These are phyloP conservation scores for Fusarium anguioides DNA, from an alignment of 2,329 filamentous ascomycete genomes.

Conservation along the genomic window DNA sequence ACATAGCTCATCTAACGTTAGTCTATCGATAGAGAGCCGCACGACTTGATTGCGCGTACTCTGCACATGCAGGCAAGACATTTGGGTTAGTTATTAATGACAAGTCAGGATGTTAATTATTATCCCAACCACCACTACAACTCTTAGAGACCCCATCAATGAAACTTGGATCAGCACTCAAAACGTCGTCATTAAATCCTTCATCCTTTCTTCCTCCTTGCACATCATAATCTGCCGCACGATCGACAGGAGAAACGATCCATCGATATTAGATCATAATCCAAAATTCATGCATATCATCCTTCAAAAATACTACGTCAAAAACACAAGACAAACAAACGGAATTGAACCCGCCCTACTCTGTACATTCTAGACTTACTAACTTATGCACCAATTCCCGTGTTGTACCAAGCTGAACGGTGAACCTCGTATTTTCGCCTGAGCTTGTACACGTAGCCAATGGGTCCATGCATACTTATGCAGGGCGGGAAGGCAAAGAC, in stretches of 20 bases:
- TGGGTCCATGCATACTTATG: background rate
- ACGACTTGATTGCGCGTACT: constrained; percentile 26
- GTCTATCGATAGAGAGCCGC: constrained; percentile 30
- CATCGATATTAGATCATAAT: background rate
- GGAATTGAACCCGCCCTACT: background rate
- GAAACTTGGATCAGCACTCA: background rate
- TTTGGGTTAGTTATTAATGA: background rate
- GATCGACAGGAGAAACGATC: constrained; percentile 31
- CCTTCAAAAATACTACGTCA: background rate
- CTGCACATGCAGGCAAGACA: background rate
- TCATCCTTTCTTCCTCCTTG: constrained; percentile 4
- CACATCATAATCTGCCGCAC: constrained; percentile 35
- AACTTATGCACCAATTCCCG: constrained; percentile 24
- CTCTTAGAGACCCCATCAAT: too few relatives aligned
- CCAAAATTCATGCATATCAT: background rate
- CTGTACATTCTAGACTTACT: background rate
- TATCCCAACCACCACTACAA: too few relatives aligned
- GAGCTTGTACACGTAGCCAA: constrained; percentile 31
- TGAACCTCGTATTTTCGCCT: constrained; percentile 33
- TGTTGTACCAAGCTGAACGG: constrained; percentile 31
- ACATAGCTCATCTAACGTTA: constrained; percentile 28
- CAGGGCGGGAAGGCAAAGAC: background rate
- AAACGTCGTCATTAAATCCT: background rate
- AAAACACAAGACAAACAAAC: too few relatives aligned
- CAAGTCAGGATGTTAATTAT: background rate